These are phyloP conservation scores for Fusarium stilboides DNA, from an alignment of 2,329 filamentous ascomycete species.

Conservation along the genomic window DNA sequence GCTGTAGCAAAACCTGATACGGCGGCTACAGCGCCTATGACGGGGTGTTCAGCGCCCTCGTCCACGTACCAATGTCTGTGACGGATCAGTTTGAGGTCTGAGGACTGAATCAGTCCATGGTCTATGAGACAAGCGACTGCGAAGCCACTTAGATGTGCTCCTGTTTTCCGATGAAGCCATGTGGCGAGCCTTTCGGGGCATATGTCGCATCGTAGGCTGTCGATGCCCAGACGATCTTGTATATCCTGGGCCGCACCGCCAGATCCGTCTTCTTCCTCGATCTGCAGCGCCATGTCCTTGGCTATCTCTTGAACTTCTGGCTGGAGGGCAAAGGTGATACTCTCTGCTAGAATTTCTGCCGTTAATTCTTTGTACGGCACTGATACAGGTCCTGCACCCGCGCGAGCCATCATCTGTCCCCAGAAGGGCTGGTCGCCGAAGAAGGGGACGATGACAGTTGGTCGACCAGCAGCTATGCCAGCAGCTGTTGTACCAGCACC, in stretches of 20 bases:
- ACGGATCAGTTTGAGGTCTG: constrained; percentile 68
- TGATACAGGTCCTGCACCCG: constrained; percentile 72
- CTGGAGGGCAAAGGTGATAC: constrained; percentile 67
- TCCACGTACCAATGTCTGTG: constrained; percentile 73
- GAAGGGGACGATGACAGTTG: constrained; percentile 77
- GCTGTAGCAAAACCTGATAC: constrained; percentile 75
- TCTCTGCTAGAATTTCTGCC: constrained; percentile 67
- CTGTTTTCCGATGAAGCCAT: constrained; percentile 70
- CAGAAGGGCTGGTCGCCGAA: constrained; percentile 78
- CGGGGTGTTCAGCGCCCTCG: constrained; percentile 74
- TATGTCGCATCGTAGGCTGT: constrained; percentile 71
- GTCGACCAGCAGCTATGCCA: constrained; percentile 71
- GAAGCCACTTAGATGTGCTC: constrained; percentile 73
- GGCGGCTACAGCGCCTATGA: constrained; percentile 76
- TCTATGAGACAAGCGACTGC: constrained; percentile 72
- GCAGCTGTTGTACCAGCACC: constrained; percentile 77
- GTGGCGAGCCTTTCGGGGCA: constrained; percentile 71
- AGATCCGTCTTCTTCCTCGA: constrained; percentile 69
- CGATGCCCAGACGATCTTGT: constrained; percentile 67
- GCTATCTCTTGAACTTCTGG: constrained; percentile 60
- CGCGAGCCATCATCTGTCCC: constrained; percentile 73
- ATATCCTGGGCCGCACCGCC: constrained; percentile 68
- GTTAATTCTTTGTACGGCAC: constrained; percentile 73
- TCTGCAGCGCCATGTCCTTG: constrained; percentile 64
- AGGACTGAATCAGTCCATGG: constrained; percentile 68